A percentile compares a stretch with the other conserved stretches of the same genome.
Evolutionary conservation across 768 basidiomycete genomes (phyloP).

Genomic region (Austroboletus festivus): DNA sequence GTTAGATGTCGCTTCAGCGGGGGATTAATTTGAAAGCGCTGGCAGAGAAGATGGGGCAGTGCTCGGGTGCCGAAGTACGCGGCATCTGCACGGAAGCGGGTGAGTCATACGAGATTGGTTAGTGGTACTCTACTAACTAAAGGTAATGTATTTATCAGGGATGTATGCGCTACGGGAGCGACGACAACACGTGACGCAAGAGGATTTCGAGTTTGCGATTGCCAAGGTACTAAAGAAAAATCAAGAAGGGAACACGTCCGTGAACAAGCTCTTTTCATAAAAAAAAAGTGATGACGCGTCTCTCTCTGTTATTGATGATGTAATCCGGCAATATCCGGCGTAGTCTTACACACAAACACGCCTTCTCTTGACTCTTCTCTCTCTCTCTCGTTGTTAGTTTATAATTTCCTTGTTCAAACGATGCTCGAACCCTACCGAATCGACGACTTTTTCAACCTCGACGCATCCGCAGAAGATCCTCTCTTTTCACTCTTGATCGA

Average conservation of each 20-base stretch:
- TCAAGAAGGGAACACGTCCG: constrained; percentile 90
- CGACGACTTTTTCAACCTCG: constrained; percentile 66
- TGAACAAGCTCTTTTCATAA: constrained; percentile 86
- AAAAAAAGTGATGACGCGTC: constrained; percentile 15
- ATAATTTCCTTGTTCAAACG: not conserved
- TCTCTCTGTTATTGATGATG: constrained; percentile 1
- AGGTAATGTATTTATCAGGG: constrained; percentile 41
- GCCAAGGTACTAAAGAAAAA: constrained; percentile 98
- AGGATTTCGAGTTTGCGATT: constrained; percentile 98
- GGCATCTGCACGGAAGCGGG: constrained; percentile 98
- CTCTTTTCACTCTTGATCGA: constrained; percentile 49
- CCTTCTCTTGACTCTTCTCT: too few relatives aligned
- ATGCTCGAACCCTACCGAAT: constrained; percentile 33
- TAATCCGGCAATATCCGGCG: constrained; percentile 16
- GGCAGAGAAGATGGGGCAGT: constrained; percentile 99
- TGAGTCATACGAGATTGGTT: constrained; percentile 27
- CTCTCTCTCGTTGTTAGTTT: too few relatives aligned
- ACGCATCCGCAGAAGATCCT: constrained; percentile 42
- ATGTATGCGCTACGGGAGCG: constrained; percentile 98
- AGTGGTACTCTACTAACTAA: too few relatives aligned
- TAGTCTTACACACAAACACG: not conserved
- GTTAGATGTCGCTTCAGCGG: constrained; percentile 97
- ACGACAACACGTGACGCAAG: constrained; percentile 95
- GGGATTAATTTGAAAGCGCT: constrained; percentile 95
- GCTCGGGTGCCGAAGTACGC: constrained; percentile 95